Evolutionary conservation across 805 yeast species (phyloP).

Genomic region (Blastobotrys terrestris): DNA sequence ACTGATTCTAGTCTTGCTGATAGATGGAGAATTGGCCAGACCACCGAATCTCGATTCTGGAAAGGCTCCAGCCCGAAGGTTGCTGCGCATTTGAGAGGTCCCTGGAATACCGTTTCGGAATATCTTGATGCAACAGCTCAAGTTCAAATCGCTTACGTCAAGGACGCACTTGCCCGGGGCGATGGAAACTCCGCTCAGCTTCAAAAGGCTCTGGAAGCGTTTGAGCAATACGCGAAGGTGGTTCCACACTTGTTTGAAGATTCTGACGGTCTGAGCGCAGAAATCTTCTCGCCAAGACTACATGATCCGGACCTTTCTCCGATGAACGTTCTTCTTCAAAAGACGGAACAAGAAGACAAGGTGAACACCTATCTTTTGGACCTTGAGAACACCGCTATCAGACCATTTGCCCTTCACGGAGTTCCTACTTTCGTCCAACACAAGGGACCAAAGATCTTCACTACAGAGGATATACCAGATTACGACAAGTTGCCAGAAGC

Average conservation of each 20-base stretch:
- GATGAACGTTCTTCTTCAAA: conserved; percentile 59
- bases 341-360: conserved; percentile 26
- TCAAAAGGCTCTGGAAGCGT: conserved; percentile 49
- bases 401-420: conserved; percentile 72
- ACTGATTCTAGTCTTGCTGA: conserved; percentile 43
- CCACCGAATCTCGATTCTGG: conserved; percentile 72
- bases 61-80: conserved; percentile 54
- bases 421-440: conserved; percentile 83
- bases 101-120: conserved; percentile 67
- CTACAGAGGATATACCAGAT: conserved; percentile 67
- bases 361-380: conserved; percentile 55
- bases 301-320: conserved; percentile 86
- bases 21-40: conserved; percentile 91
- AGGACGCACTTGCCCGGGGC: conserved; percentile 48
- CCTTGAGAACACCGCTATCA: conserved; percentile 72
- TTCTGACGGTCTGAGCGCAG: conserved; percentile 39
- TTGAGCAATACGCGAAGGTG: conserved; percentile 50
- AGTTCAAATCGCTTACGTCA: conserved; percentile 58
- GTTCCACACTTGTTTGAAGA: conserved; percentile 52
- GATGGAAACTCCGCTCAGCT: conserved; percentile 37
- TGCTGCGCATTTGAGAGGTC: conserved; percentile 55
- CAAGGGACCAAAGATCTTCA: conserved; percentile 81
- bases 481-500: conserved; percentile 60
- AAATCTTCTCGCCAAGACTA: conserved; percentile 66
- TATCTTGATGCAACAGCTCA: conserved; percentile 58